Evolutionary conservation across 2,329 filamentous ascomycete genomes (phyloP), one percentile per base, ranked within the genome.

Genomic region (Catunica adiposa): DNA sequence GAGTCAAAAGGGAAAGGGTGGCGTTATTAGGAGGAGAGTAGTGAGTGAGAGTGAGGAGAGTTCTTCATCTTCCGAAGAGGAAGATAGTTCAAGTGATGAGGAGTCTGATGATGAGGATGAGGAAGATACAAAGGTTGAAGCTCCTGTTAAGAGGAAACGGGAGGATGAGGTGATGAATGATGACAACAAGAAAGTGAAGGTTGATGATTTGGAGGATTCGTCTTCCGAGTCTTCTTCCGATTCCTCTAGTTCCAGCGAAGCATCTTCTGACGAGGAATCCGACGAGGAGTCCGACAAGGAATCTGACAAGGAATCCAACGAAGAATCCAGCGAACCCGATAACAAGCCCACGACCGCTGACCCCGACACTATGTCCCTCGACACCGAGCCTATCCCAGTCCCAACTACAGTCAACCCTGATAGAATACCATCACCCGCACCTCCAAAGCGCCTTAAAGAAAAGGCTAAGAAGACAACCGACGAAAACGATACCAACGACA

Each of bases 161-260:
- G 52, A 62, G 47, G 59, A 61, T 31, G 62, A 62, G 40, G 50
- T 52, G 15, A 4, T 11, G 22, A 42, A 37, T 38, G 40, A 38
- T 29, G 51, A 34, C 25, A 37, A 44, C 51, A 60, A 58, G 44
- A 48, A 53, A 42, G 57, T 55, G 51, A 62, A 58, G 54, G 57
- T 62, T 46, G 65, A 26, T 15, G 31, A 20, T 37, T 52, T 29
- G 8, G 23, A n/a, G 9, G 31, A 38, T 38, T 11, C 31, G 23
- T 51, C 48, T 17, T 15, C 31, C 25, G 46, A 51, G 26, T 46
- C 46, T 7, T 46, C 52, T 9, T 55, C 42, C 7, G 40, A 54
- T 29, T 44, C 51, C n/a, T n/a, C n/a, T n/a, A n/a, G n/a, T n/a
- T n/a, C n/a, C n/a, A n/a, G n/a, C n/a, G n/a, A n/a, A 34, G 5